Conservation (phyloP, 83 land plant species). For the Isoetes engelmannii region DNA sequence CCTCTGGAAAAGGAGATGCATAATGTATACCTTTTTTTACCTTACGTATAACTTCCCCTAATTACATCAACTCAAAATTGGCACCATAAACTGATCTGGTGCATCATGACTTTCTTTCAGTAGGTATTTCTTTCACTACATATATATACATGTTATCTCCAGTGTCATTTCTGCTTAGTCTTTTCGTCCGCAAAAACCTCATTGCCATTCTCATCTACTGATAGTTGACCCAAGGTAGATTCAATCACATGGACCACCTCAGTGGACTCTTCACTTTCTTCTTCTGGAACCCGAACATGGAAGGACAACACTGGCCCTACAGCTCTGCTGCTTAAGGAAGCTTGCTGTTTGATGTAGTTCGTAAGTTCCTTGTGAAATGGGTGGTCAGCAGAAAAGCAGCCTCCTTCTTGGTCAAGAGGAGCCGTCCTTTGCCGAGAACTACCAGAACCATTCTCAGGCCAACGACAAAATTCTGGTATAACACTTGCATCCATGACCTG, state of each 20-base stretch:
- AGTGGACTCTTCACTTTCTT: constrained; percentile 5
- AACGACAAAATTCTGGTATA: constrained; percentile 10
- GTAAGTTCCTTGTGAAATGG: constrained; percentile 17
- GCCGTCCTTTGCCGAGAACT: constrained; percentile 1
- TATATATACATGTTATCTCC: too few species aligned
- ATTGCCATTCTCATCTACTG: not conserved
- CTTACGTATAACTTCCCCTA: too few species aligned
- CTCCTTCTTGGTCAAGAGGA: not conserved
- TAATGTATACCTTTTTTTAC: too few species aligned
- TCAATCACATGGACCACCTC: constrained; percentile 6
- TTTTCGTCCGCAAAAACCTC: not conserved
- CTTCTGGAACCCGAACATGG: constrained; percentile 19
- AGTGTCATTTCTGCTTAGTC: too few species aligned
- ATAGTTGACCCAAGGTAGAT: not conserved
- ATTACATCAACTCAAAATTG: too few species aligned
- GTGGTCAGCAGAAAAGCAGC: constrained; percentile 14
- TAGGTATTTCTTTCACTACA: too few species aligned
- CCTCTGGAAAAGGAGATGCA: too few species aligned
- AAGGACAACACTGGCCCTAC: constrained; percentile 9
- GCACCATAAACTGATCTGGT: too few species aligned
- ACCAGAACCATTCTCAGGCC: not conserved
- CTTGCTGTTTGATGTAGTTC: constrained; percentile 17
- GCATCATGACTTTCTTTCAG: too few species aligned
- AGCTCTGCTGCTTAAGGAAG: not conserved
- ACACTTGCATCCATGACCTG: constrained; percentile 23